Percentiles rank a stretch among this genome's conserved stretches.
phyloP scores from a whole-genome alignment of 2,329 filamentous ascomycete species.

The Daldinia sp. region DNA sequence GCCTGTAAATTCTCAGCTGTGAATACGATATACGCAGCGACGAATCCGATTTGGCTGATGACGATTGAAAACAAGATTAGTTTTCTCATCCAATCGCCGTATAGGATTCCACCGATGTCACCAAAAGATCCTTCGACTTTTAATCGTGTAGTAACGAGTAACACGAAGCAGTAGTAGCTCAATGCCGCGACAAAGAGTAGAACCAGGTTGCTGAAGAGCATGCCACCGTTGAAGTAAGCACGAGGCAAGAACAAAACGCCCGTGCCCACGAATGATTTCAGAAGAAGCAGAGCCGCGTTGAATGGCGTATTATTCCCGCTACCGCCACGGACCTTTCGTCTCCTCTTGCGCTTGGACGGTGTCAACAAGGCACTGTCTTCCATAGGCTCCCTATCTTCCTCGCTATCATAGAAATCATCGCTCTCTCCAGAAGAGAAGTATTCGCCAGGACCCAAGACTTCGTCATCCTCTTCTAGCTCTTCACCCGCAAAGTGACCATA shows the following conservation, averaged over 20 bases:
- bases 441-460: constrained; percentile 86
- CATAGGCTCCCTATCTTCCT: constrained; percentile 81
- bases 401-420: constrained; percentile 67
- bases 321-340: constrained; percentile 79
- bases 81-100: constrained; percentile 88
- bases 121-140: constrained; percentile 95
- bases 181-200: constrained; percentile 86
- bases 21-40: constrained; percentile 96
- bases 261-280: constrained; percentile 98
- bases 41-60: constrained; percentile 94
- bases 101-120: constrained; percentile 93
- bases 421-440: constrained; percentile 87
- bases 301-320: constrained; percentile 82
- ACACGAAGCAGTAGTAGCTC: constrained; percentile 97
- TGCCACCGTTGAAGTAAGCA: constrained; percentile 94
- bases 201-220: constrained; percentile 95
- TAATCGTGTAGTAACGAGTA: constrained; percentile 87
- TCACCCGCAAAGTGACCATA: constrained; percentile 99
- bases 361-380: constrained; percentile 89
- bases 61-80: constrained; percentile 93
- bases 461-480: constrained; percentile 95
- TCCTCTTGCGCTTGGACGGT: constrained; percentile 77
- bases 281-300: constrained; percentile 83
- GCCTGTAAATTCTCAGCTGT: constrained; percentile 96
- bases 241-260: constrained; percentile 93